Conservation (phyloP, 2,329 filamentous ascomycete species). For the Graphilbum fragrans region DNA sequence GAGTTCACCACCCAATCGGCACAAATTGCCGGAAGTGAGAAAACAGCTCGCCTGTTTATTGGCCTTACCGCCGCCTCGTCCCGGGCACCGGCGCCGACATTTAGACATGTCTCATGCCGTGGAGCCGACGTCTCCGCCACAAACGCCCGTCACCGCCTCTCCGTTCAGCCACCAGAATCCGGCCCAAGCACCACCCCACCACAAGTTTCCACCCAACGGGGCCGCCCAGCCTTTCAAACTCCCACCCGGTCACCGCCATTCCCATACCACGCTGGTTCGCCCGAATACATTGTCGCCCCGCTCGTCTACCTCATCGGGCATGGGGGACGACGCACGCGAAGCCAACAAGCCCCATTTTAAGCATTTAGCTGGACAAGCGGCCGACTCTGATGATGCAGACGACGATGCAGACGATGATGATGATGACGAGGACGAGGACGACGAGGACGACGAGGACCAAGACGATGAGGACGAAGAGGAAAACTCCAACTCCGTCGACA, state of each 20-base stretch:
- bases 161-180: constrained; percentile 18
- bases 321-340: no score
- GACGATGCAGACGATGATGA: constrained; percentile 1
- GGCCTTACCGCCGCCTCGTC: not conserved
- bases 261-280: constrained; percentile 13
- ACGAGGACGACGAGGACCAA: constrained; percentile 3
- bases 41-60: no score
- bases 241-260: constrained; percentile 9
- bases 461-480: not conserved
- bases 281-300: constrained; percentile 26
- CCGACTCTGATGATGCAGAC: not conserved
- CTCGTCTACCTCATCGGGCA: constrained; percentile 17
- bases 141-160: constrained; percentile 25
- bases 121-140: constrained; percentile 28
- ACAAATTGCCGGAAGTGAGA: no score
- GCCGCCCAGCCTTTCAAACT: not conserved
- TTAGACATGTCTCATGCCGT: constrained; percentile 10
- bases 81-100: not conserved
- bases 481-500: constrained; percentile 12
- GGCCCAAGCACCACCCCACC: constrained; percentile 6
- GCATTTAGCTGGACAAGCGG: no score
- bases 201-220: not conserved
- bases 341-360: no score
- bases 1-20: no score
- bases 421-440: constrained; percentile 1